phyloP scores from a whole-genome alignment of 257 asterid species.

The Primulina huaijiensis region DNA sequence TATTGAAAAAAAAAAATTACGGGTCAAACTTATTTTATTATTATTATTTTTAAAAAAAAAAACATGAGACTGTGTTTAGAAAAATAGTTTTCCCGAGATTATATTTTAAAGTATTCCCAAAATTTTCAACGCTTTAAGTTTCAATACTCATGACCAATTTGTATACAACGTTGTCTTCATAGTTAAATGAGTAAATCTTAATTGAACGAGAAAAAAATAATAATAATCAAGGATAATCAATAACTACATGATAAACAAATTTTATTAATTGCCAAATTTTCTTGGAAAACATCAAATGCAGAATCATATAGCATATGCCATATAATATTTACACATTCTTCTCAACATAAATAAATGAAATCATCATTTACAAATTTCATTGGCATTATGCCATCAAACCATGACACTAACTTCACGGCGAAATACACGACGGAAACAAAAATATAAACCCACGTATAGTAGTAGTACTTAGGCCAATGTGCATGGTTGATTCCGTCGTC shows the following conservation, averaged over 20 bases:
- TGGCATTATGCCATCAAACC: neutral
- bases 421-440: no score
- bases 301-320: neutral
- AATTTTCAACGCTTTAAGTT: no score
- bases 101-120: no score
- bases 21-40: no score
- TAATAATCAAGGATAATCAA: neutral
- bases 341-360: neutral
- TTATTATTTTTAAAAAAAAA: no score
- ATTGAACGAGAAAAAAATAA: neutral
- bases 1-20: no score
- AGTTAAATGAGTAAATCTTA: no score
- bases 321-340: neutral
- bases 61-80: no score
- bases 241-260: neutral
- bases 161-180: no score
- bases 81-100: no score
- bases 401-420: neutral
- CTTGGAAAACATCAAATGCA: neutral
- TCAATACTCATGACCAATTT: no score
- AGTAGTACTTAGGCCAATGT: slow-evolving; percentile 28
- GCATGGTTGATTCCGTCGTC: slow-evolving; percentile 28
- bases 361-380: neutral
- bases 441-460: neutral
- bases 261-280: neutral